Base-by-base conservation (phyloP, 495 filamentous ascomycete species). In the Penicillium odoratum region DNA sequence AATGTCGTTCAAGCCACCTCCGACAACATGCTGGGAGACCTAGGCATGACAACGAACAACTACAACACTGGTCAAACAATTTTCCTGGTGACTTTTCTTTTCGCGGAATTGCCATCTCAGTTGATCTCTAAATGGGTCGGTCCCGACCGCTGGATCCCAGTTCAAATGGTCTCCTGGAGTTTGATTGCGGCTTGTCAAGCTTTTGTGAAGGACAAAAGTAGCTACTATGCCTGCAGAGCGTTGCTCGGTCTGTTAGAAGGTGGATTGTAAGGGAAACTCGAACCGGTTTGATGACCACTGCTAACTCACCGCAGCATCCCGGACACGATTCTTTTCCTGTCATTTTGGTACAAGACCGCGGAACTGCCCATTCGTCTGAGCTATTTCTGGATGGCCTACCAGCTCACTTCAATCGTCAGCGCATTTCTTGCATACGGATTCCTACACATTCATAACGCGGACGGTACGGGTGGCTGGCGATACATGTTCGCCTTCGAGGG, bases 91-190 rank as follows among this genome's bases (percentile, higher is more conserved):
- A 74, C 69, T 3, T 91, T 92, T 66, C 71, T 92, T 4, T 71
- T 78, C 13, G 86, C 89, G 0, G 88, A 92, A 62, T 71, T 92
- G 11, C 89, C 89, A 0, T 91, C 88, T 0, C 89, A 92, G 62
- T 74, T 92, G 0, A 69, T 92, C 26, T 84, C 80, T 26, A 92
- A 93, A 65, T 82, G 80, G 67, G 57, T 93, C 26, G 92, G 92
- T 0, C 90, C 91, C 0, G 91, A 95, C 67, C 81, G 83, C 31
- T 95, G 91, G 89, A 93, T 96, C 51, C 90, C 91, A 0, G 73
- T 87, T 29, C 90, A 93, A 62, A 93, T 93, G 82, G 74, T 91
- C 1, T 77, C 80, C 4, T 95, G 91, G 88, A 89, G 85, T 64
- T 59, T 92, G 8, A 83, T 93, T 33, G 88, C 89, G 0, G 73